Evolutionary conservation across 352 stramenopile genomes (phyloP), one percentile per base, ranked within the genome.

Genomic region (Plasmopara viticola): DNA sequence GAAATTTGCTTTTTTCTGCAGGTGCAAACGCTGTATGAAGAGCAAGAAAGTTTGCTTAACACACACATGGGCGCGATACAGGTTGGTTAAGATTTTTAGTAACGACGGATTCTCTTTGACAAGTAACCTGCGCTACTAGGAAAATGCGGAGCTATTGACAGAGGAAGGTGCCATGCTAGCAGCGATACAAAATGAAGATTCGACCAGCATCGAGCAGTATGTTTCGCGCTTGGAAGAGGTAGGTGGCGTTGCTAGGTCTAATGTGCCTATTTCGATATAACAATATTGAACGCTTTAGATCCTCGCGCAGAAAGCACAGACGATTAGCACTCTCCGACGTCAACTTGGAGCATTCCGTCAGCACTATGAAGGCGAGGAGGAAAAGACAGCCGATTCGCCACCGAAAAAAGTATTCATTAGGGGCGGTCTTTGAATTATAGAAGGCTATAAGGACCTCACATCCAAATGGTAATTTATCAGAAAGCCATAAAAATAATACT

Each of bases 21-120:
- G 60, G 86, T 97, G 1, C 80, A 98, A 59, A 87, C 76, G 15
- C 58, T 98, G 9, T 98, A 98, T 51, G 95, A 98, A 68, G 86
- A 98, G 51, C 95, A 99, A 77, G 96, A 98, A 60, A 74, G 82
- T 8, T 64, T 99, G 31, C 67, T 99, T 39, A 97, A 97, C 49
- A 66, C 90, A 14, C 96, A 99, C 74, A 98, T 99, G 94, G 94
- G 74, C 39, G 86, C 90, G 30, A 98, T 98, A 56, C 89, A 96
- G 77, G 87, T 95, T 58, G 33, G 51, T 28, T 4, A 10, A 8
- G 38, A 9, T 9, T 34, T 31, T 4, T 5, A 40, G 30, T 20
- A 5, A 20, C 20, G 8, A n/a, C 20, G 28, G 8, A 6, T 20
- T 39, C n/a, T 10, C 13, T 30, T 47, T 57, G 44, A 54, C n/a